Evolutionary conservation across 306 rosid species (phyloP), one percentile per base, ranked within the genome.

Genomic region (Purshia tridentata): DNA sequence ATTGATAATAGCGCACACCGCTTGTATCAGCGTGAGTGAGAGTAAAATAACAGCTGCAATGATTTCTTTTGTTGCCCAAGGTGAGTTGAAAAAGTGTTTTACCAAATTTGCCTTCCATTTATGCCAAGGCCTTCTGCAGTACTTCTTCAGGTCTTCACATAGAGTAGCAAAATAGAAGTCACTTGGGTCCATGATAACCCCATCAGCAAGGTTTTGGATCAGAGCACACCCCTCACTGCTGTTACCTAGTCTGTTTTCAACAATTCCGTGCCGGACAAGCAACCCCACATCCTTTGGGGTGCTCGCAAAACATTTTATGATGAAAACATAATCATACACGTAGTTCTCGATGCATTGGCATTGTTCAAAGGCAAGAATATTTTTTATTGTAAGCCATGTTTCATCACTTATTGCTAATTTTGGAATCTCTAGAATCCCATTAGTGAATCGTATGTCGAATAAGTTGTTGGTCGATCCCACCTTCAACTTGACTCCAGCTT

Each of bases 401-500:
- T 0, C 3, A 2, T 48, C 77, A 58, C 49, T 6, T 16, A 61
- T 15, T 51, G 44, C 15, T 23, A 80, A 48, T 8, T 74, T 35
- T 12, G 86, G 87, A 70, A 84, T 84, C 49, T 50, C 63, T 29
- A 84, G 48, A 13, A 70, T 61, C 18, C 82, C 79, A 23, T 76
- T 16, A 0, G 19, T 8, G 67, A 67, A 84, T 19, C 37, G 5
- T 14, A 87, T 41, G 61, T 71, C 77, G 23, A 80, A 75, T 48
- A 81, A 13, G 72, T 76, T 45, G 13, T 69, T 70, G 42, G 59
- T 57, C 8, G 42, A 53, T 65, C 64, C 39, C 37, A 61, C 73
- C 47, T 50, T 13, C 3, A 84, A 80, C 50, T 2, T 11, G 39
- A 87, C 65, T 40, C 86, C 84, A 1, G 84, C 86, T n/a, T 23